Conservation (phyloP, 345 rosid genomes). For the Salix exigua region DNA sequence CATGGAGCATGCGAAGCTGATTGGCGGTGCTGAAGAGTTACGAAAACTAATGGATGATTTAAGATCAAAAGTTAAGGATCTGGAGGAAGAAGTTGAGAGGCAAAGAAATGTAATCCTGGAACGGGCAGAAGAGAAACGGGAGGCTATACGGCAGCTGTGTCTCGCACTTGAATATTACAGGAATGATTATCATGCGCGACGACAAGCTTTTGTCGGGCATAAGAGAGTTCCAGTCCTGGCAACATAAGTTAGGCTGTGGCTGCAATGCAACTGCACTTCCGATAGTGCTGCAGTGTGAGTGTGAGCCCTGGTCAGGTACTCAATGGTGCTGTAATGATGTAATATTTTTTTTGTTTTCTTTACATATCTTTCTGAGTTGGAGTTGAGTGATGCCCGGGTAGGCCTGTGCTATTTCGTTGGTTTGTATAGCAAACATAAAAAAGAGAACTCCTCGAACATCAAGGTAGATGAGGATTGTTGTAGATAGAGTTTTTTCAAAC, state of each 20-base stretch:
- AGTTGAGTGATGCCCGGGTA: background rate
- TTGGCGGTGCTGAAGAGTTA: constrained; percentile 29
- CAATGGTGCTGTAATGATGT: background rate
- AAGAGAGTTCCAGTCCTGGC: constrained; percentile 25
- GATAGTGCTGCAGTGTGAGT: background rate
- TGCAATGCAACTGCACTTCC: background rate
- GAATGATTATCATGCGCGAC: constrained; percentile 12
- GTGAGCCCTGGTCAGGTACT: background rate
- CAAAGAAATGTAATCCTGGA: constrained; percentile 15
- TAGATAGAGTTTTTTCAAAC: background rate
- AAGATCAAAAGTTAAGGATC: constrained; percentile 34
- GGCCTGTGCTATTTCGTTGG: background rate
- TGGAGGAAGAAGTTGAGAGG: constrained; percentile 47
- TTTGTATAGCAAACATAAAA: background rate
- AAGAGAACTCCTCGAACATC: background rate
- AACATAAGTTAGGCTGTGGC: background rate
- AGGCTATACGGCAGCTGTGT: constrained; percentile 33
- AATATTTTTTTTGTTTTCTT: background rate
- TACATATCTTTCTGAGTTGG: background rate
- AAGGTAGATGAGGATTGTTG: background rate
- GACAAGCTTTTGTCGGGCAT: constrained; percentile 20
- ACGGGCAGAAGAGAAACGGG: constrained; percentile 32
- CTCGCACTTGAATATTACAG: constrained; percentile 30
- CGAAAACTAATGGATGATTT: constrained; percentile 34
- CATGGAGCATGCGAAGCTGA: constrained; percentile 29